These are phyloP conservation scores for Pseudocercospora musae DNA, from an alignment of 2,329 filamentous ascomycete species.

Conservation along the genomic window DNA sequence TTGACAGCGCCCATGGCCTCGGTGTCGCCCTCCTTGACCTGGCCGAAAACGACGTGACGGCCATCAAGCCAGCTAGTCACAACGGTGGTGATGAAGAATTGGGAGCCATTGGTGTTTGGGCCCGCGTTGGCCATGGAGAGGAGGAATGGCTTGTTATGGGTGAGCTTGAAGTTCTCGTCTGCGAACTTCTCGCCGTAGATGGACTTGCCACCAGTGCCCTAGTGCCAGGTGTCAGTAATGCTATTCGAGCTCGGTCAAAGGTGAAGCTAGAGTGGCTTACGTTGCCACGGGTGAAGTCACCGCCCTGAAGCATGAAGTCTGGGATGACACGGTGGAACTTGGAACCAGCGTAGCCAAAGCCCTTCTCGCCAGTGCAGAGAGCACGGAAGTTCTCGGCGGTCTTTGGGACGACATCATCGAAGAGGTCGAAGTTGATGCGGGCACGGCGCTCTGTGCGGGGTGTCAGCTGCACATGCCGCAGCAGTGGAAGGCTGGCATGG, in stretches of 20 bases:
- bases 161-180: slow-evolving; percentile 90
- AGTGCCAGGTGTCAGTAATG: slow-evolving; percentile 14
- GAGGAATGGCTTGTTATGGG: slow-evolving; percentile 89
- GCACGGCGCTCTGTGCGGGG: slow-evolving; percentile 61
- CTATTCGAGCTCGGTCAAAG: not conserved
- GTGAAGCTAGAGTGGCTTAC: slow-evolving; percentile 52
- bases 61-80: slow-evolving; percentile 68
- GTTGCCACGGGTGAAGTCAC: slow-evolving; percentile 93
- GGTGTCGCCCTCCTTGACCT: slow-evolving; percentile 57
- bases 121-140: slow-evolving; percentile 98
- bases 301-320: slow-evolving; percentile 97
- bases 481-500: not conserved
- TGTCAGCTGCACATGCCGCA: slow-evolving; percentile 16
- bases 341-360: slow-evolving; percentile 74
- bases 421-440: slow-evolving; percentile 87
- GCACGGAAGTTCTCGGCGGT: slow-evolving; percentile 96
- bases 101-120: slow-evolving; percentile 83
- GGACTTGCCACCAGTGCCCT: slow-evolving; percentile 94
- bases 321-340: slow-evolving; percentile 97
- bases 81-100: slow-evolving; percentile 71
- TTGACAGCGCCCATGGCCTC: slow-evolving; percentile 55
- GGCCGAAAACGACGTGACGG: slow-evolving; percentile 81
- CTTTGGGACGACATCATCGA: slow-evolving; percentile 80
- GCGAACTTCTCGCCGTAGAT: slow-evolving; percentile 98
- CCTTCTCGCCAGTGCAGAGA: slow-evolving; percentile 94